Conservation (phyloP, 2,329 filamentous ascomycete species). For the Parafenestella ontariensis region DNA sequence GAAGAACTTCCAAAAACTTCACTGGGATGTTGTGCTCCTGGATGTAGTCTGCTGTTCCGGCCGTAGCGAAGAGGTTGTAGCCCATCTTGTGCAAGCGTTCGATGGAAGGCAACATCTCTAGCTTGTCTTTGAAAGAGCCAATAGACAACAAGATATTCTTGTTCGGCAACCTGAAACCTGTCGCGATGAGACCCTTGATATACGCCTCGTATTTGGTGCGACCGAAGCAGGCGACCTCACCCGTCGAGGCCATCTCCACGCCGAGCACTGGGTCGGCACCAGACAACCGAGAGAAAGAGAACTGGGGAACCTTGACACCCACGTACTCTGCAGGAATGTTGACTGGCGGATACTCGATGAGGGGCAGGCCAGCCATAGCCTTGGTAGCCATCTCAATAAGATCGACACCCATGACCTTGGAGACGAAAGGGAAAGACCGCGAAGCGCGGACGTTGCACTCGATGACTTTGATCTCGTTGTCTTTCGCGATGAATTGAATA, state of each 20-base stretch:
- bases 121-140: conserved; percentile 96
- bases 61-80: conserved; percentile 94
- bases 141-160: conserved; percentile 95
- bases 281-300: conserved; percentile 96
- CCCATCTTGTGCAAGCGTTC: conserved; percentile 88
- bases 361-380: conserved; percentile 86
- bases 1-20: conserved; percentile 88
- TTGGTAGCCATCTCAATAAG: conserved; percentile 98
- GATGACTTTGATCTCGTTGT: conserved; percentile 99
- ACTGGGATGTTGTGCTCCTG: conserved; percentile 91
- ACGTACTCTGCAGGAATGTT: conserved; percentile 82
- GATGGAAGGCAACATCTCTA: conserved; percentile 94
- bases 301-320: conserved; percentile 97
- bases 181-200: conserved; percentile 92
- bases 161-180: conserved; percentile 94
- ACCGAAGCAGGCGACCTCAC: conserved; percentile 96
- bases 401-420: conserved; percentile 97
- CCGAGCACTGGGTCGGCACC: conserved; percentile 95
- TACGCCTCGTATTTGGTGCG: conserved; percentile 97
- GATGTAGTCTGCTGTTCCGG: conserved; percentile 95
- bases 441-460: conserved; percentile 98
- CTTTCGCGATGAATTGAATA: conserved; percentile 99
- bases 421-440: conserved; percentile 96
- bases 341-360: conserved; percentile 80
- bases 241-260: conserved; percentile 99